Percentiles rank a stretch among this genome's conserved stretches.
phyloP scores from a whole-genome alignment of 2,329 filamentous ascomycete species.

The Bipolaris bicolor region DNA sequence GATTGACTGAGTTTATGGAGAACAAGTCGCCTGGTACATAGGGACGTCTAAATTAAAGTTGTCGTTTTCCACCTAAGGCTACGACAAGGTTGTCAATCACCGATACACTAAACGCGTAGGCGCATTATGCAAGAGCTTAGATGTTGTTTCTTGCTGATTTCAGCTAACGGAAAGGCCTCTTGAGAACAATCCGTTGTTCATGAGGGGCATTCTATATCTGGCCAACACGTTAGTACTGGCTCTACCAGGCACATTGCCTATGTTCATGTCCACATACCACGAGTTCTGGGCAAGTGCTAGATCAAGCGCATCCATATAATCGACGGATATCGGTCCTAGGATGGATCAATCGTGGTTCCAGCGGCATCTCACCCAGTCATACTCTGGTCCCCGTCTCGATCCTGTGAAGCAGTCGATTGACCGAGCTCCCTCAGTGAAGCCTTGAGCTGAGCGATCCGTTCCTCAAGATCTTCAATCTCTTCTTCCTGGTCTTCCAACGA shows the following conservation, averaged over 20 bases:
- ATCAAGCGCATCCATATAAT: constrained; percentile 42
- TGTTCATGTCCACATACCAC: constrained; percentile 11
- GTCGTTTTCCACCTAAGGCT: not conserved
- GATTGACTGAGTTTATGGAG: not conserved
- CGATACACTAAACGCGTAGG: not conserved
- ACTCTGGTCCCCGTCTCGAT: constrained; percentile 39
- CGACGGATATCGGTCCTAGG: constrained; percentile 31
- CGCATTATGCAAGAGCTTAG: not conserved
- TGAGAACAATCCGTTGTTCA: no score
- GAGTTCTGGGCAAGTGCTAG: constrained; percentile 27
- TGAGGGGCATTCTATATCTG: not conserved
- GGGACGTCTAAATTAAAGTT: not conserved
- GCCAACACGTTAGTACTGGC: constrained; percentile 4
- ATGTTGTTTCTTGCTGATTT: not conserved
- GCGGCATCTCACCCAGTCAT: constrained; percentile 44
- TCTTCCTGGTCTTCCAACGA: constrained; percentile 70
- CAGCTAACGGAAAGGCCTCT: not conserved
- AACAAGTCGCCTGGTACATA: not conserved
- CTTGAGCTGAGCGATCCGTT: constrained; percentile 67
- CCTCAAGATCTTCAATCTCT: constrained; percentile 72
- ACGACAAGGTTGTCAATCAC: not conserved
- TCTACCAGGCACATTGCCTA: not conserved
- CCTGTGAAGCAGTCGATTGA: constrained; percentile 27
- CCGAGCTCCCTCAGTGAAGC: constrained; percentile 42
- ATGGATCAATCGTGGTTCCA: constrained; percentile 38